A percentile compares a stretch with the other conserved stretches of the same genome.
Evolutionary conservation across 768 basidiomycete species (phyloP).

Genomic region (Royoungia palumana): DNA sequence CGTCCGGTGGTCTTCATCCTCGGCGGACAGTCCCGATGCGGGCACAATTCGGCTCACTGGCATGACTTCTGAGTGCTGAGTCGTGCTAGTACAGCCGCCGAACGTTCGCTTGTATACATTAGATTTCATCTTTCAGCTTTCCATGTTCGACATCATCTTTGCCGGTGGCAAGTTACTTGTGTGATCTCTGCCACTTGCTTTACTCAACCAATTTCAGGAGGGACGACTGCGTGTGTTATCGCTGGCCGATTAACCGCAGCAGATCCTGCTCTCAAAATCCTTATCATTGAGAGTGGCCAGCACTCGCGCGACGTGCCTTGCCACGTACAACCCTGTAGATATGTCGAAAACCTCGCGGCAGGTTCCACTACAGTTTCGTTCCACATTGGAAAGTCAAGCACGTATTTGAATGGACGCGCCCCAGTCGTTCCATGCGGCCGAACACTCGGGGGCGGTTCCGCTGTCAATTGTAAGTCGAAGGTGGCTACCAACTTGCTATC

Average conservation of each 20-base stretch:
- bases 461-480: conserved; percentile 50
- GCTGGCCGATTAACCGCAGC: conserved; percentile 51
- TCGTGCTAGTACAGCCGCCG: too few species aligned
- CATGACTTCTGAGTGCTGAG: too few species aligned
- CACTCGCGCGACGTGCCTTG: conserved; percentile 43
- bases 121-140: background rate
- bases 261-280: conserved; percentile 52
- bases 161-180: conserved; percentile 45
- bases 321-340: conserved; percentile 56
- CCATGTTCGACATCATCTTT: conserved; percentile 50
- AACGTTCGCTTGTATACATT: background rate
- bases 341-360: conserved; percentile 39
- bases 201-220: conserved; percentile 28
- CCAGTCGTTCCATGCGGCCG: conserved; percentile 44
- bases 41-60: too few species aligned
- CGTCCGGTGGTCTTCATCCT: too few species aligned
- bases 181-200: background rate
- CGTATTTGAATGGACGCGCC: conserved; percentile 44
- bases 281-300: conserved; percentile 59
- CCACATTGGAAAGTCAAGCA: conserved; percentile 38
- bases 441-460: conserved; percentile 60
- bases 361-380: conserved; percentile 42
- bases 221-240: conserved; percentile 53
- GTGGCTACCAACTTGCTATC: too few species aligned
- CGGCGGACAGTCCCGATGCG: too few species aligned